Evolutionary conservation across 768 basidiomycete genomes (phyloP).

Genomic region (Mycena chlorophos): DNA sequence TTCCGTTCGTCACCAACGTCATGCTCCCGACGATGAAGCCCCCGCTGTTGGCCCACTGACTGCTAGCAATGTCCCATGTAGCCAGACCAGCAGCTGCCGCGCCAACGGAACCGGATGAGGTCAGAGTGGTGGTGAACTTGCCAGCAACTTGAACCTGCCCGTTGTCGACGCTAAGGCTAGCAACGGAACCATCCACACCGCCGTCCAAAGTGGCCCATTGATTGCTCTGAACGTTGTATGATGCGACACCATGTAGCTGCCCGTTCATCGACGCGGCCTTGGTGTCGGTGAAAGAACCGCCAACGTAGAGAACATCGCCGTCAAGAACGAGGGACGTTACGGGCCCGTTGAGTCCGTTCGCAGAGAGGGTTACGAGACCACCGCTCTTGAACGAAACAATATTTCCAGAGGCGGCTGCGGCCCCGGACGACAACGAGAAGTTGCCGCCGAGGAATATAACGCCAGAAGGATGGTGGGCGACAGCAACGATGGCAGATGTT

Average conservation of each 20-base stretch:
- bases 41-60: constrained; percentile 71
- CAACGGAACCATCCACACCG: constrained; percentile 79
- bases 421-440: constrained; percentile 62
- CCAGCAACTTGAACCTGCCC: constrained; percentile 67
- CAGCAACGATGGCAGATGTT: constrained; percentile 49
- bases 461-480: constrained; percentile 67
- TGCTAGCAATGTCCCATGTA: constrained; percentile 61
- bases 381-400: constrained; percentile 71
- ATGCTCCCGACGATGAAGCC: constrained; percentile 75
- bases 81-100: constrained; percentile 64
- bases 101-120: constrained; percentile 34
- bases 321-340: constrained; percentile 68
- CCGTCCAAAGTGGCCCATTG: constrained; percentile 69
- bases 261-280: constrained; percentile 48
- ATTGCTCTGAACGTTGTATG: constrained; percentile 66
- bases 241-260: constrained; percentile 58
- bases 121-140: constrained; percentile 61
- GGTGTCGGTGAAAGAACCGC: constrained; percentile 85
- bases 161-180: constrained; percentile 51
- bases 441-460: constrained; percentile 73
- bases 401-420: constrained; percentile 62
- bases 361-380: constrained; percentile 50
- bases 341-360: constrained; percentile 76
- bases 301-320: constrained; percentile 73
- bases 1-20: constrained; percentile 67